These are phyloP conservation scores for Lophiostoma macrostomum DNA, from an alignment of 495 filamentous ascomycete species.

Conservation along the genomic window DNA sequence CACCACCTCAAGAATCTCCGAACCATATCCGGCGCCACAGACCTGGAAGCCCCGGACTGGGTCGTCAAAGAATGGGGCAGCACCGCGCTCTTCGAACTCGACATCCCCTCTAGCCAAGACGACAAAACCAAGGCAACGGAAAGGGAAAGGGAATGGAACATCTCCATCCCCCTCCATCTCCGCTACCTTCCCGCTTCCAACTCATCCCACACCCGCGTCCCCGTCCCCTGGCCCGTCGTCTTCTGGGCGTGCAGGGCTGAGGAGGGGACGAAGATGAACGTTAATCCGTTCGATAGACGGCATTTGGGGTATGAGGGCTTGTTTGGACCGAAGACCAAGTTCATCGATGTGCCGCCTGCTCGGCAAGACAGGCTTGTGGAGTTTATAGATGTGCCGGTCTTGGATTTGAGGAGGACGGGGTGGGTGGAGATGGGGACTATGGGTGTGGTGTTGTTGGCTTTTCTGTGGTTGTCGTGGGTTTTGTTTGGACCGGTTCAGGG, in stretches of 20 bases:
- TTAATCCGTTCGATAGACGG: slow-evolving; percentile 80
- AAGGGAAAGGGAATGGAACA: slow-evolving; percentile 54
- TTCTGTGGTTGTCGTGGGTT: slow-evolving; percentile 71
- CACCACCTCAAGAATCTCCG: slow-evolving; percentile 70
- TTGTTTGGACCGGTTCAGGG: slow-evolving; percentile 9
- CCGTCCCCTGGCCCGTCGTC: slow-evolving; percentile 72
- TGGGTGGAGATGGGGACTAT: slow-evolving; percentile 72
- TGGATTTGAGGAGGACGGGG: slow-evolving; percentile 57
- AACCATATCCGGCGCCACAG: slow-evolving; percentile 72
- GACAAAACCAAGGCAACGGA: slow-evolving; percentile 30
- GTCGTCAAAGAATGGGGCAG: slow-evolving; percentile 75
- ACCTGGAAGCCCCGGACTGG: slow-evolving; percentile 92
- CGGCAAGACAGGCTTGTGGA: slow-evolving; percentile 57
- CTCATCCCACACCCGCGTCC: slow-evolving; percentile 47
- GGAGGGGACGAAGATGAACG: slow-evolving; percentile 67
- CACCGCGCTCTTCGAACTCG: slow-evolving; percentile 71
- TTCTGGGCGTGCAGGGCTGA: slow-evolving; percentile 90
- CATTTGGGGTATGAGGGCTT: slow-evolving; percentile 84
- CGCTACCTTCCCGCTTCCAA: slow-evolving; percentile 66
- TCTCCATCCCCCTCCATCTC: slow-evolving; percentile 80
- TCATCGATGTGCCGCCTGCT: slow-evolving; percentile 74
- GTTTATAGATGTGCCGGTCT: slow-evolving; percentile 68
- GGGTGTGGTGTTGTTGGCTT: slow-evolving; percentile 64
- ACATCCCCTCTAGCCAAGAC: slow-evolving; percentile 43
- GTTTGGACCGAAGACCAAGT: slow-evolving; percentile 76